Evolutionary conservation across 2,329 filamentous ascomycete genomes (phyloP).

Genomic region (Penicillium sumatraense): DNA sequence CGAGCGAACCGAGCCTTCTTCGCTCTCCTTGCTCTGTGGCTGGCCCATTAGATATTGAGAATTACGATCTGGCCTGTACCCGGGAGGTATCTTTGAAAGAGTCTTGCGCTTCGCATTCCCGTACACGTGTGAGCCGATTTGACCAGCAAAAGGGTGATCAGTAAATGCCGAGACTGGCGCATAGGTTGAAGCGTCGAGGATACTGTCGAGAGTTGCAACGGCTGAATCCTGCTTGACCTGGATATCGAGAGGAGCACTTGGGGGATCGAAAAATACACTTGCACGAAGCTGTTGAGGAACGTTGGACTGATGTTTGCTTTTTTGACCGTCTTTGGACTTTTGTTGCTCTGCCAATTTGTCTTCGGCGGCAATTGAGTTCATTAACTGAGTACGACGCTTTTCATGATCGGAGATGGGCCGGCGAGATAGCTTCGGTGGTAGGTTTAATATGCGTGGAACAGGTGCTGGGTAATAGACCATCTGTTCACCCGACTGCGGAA

Average conservation of each 20-base stretch:
- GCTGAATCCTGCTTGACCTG: slow-evolving; percentile 76
- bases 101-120: slow-evolving; percentile 50
- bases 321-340: slow-evolving; percentile 19
- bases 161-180: slow-evolving; percentile 92
- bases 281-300: slow-evolving; percentile 85
- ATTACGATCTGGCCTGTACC: slow-evolving; percentile 35
- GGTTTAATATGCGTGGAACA: slow-evolving; percentile 89
- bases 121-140: slow-evolving; percentile 75
- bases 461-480: slow-evolving; percentile 97
- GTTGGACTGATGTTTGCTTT: slow-evolving; percentile 49
- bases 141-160: slow-evolving; percentile 81
- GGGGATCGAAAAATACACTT: slow-evolving; percentile 85
- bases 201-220: slow-evolving; percentile 84
- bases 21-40: slow-evolving; percentile 13
- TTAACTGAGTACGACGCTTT: slow-evolving; percentile 72
- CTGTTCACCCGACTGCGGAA: slow-evolving; percentile 65
- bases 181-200: slow-evolving; percentile 84
- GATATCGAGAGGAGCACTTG: slow-evolving; percentile 60
- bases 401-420: slow-evolving; percentile 68
- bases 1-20: neutral
- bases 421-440: slow-evolving; percentile 85
- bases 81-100: slow-evolving; percentile 25
- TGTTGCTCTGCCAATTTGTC: slow-evolving; percentile 46
- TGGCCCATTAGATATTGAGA: slow-evolving; percentile 36
- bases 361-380: slow-evolving; percentile 65